phyloP scores from a whole-genome alignment of 768 basidiomycete species.

The Boletellus emodensis region DNA sequence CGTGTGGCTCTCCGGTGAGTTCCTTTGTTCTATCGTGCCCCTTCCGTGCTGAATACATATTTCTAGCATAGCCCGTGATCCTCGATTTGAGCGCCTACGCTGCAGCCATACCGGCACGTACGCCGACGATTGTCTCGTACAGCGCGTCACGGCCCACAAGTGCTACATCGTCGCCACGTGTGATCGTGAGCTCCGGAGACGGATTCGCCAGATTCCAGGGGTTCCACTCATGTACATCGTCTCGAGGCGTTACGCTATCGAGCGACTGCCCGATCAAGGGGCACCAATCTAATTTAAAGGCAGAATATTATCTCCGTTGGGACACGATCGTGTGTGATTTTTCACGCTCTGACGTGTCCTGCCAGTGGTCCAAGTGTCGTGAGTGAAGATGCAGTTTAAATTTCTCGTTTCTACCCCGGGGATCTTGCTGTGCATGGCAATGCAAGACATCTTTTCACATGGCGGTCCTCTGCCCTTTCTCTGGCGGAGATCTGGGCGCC shows the following conservation, averaged over 20 bases:
- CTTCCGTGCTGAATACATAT: constrained; percentile 6
- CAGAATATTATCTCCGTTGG: too few species aligned
- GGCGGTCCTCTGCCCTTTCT: too few species aligned
- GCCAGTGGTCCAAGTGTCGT: neutral
- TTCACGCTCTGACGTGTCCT: neutral
- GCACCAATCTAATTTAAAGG: constrained; percentile 50
- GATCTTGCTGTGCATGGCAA: neutral
- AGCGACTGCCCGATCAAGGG: constrained; percentile 91
- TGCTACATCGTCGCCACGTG: constrained; percentile 98
- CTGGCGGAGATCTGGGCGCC: too few species aligned
- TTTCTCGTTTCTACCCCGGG: neutral
- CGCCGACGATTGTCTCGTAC: constrained; percentile 97
- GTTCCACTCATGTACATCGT: constrained; percentile 98
- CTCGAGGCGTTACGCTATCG: constrained; percentile 87
- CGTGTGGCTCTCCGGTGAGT: constrained; percentile 88
- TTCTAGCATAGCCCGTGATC: constrained; percentile 91
- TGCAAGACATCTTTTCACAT: too few species aligned
- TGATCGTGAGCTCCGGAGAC: constrained; percentile 87
- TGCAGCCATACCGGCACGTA: constrained; percentile 97
- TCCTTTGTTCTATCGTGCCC: neutral
- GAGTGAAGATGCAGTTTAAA: neutral
- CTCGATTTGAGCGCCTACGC: constrained; percentile 88
- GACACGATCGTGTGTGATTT: neutral
- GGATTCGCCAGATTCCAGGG: constrained; percentile 89
- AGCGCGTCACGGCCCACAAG: constrained; percentile 90